Evolutionary conservation across 371 early-diverging fungal genomes (phyloP).

Genomic region (Lichtheimia ramosa): DNA sequence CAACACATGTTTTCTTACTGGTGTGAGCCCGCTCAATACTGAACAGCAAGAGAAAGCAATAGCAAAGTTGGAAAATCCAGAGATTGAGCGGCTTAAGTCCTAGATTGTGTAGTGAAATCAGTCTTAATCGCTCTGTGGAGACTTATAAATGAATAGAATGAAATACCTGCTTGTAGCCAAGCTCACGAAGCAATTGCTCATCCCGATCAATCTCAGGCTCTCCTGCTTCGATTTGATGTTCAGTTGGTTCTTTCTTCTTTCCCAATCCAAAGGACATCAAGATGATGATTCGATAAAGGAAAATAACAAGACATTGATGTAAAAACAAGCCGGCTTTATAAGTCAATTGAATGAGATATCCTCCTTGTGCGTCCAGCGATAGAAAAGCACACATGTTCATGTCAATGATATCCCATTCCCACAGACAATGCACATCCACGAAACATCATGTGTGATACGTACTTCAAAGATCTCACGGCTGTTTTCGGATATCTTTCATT

Average conservation of each 20-base stretch:
- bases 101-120: constrained; percentile 15
- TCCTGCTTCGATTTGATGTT: constrained; percentile 17
- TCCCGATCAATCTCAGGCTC: constrained; percentile 18
- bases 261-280: constrained; percentile 10
- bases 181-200: constrained; percentile 36
- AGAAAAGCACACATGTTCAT: too few species aligned
- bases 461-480: too few species aligned
- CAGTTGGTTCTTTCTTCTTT: constrained; percentile 5
- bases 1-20: constrained; percentile 28
- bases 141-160: background rate
- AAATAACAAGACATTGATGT: too few species aligned
- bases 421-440: too few species aligned
- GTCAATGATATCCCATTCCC: too few species aligned
- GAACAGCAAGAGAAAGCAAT: constrained; percentile 66
- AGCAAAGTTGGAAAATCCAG: constrained; percentile 63
- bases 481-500: too few species aligned
- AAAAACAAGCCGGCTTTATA: too few species aligned
- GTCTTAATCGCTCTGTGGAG: too few species aligned
- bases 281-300: too few species aligned
- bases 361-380: too few species aligned
- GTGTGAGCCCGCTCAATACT: constrained; percentile 63
- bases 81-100: constrained; percentile 67
- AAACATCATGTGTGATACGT: too few species aligned
- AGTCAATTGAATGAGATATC: too few species aligned
- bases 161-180: constrained; percentile 51